Evolutionary conservation across 345 rosid genomes (phyloP).

Genomic region (Gossypium bickii): DNA sequence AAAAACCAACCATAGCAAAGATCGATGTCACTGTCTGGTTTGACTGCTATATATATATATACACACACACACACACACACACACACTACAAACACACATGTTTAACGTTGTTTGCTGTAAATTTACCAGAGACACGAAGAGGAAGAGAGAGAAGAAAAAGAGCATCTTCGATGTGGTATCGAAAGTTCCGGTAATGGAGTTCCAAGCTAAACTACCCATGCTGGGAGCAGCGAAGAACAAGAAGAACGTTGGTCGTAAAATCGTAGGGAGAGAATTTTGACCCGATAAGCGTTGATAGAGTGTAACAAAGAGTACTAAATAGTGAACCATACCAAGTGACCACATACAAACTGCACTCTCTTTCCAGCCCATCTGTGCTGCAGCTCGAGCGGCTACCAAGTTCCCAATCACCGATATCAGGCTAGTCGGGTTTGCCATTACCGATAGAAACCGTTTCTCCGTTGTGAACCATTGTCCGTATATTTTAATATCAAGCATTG

Average conservation of each 20-base stretch:
- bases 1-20: background rate
- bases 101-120: background rate
- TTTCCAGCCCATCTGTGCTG: conserved; percentile 54
- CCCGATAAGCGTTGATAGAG: conserved; percentile 64
- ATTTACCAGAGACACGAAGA: conserved; percentile 56
- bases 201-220: conserved; percentile 62
- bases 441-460: conserved; percentile 48
- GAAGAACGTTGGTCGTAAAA: conserved; percentile 57
- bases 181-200: conserved; percentile 48
- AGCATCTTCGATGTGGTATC: conserved; percentile 49
- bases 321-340: conserved; percentile 63
- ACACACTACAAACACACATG: background rate
- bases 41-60: background rate
- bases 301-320: conserved; percentile 61
- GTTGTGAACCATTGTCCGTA: conserved; percentile 83
- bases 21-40: background rate
- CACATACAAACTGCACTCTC: conserved; percentile 59
- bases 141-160: conserved; percentile 55
- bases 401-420: conserved; percentile 62
- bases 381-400: conserved; percentile 50
- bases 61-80: no score
- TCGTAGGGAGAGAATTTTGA: conserved; percentile 32
- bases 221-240: conserved; percentile 73
- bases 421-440: conserved; percentile 59
- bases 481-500: conserved; percentile 53